Percentiles rank a stretch among this genome's conserved stretches.
These are phyloP conservation scores for Magnaporthales sp. DNA, from an alignment of 2,329 filamentous ascomycete genomes.

Conservation along the genomic window DNA sequence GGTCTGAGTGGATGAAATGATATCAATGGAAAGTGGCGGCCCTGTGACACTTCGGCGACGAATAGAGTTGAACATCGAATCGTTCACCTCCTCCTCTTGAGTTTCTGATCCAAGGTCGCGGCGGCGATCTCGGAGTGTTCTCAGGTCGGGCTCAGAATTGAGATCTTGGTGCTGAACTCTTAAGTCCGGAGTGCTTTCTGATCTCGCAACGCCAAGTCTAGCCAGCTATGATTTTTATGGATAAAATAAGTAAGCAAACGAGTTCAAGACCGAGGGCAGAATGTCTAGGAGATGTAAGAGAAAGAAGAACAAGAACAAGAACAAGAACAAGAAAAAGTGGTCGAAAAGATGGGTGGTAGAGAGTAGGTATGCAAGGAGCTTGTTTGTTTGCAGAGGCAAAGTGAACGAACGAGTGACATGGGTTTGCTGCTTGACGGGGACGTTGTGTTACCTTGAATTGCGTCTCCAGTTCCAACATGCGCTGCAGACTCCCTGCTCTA, in stretches of 20 bases:
- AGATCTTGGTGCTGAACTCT: constrained; percentile 8
- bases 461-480: constrained; percentile 52
- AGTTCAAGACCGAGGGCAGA: constrained; percentile 4
- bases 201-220: constrained; percentile 12
- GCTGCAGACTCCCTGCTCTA: constrained; percentile 42
- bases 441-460: constrained; percentile 42
- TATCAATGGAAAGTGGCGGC: constrained; percentile 21
- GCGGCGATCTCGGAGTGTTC: constrained; percentile 15
- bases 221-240: constrained; percentile 16
- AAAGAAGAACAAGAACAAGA: constrained; percentile 9
- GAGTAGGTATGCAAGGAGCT: background rate
- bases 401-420: background rate
- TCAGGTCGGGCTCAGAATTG: constrained; percentile 8
- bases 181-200: constrained; percentile 6
- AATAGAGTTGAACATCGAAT: constrained; percentile 15
- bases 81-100: constrained; percentile 11
- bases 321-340: background rate
- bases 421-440: background rate
- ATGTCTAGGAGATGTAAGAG: background rate
- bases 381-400: background rate
- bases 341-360: background rate
- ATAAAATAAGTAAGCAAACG: constrained; percentile 3
- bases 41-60: constrained; percentile 11
- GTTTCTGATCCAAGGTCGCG: constrained; percentile 14
- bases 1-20: constrained; percentile 17